phyloP scores from a whole-genome alignment of 345 rosid species.

The Brassica incana region DNA sequence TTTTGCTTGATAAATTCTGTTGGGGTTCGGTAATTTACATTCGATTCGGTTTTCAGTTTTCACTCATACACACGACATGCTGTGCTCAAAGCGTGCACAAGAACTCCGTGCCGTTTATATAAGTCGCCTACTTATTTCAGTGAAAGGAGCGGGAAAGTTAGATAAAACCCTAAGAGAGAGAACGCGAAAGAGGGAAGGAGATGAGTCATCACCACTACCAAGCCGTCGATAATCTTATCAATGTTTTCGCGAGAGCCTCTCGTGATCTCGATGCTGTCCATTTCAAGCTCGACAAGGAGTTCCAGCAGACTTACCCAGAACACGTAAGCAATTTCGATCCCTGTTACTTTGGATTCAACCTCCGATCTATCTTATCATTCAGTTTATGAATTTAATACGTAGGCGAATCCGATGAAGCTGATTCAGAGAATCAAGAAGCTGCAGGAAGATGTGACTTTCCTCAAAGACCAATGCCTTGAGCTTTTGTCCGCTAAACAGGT shows the following conservation, averaged over 20 bases:
- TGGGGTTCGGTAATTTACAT: neutral
- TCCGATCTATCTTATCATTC: neutral
- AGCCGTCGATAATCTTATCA: constrained; percentile 52
- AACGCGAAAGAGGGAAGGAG: neutral
- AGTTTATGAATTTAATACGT: neutral
- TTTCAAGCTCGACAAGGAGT: constrained; percentile 74
- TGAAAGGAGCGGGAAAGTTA: constrained; percentile 30
- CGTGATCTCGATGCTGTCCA: constrained; percentile 69
- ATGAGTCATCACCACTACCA: constrained; percentile 45
- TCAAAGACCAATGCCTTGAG: constrained; percentile 77
- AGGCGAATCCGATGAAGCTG: constrained; percentile 90
- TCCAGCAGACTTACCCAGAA: constrained; percentile 73
- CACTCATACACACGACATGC: neutral
- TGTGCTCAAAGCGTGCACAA: neutral
- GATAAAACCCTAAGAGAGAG: constrained; percentile 28
- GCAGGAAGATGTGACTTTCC: constrained; percentile 59
- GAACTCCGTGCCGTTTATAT: neutral
- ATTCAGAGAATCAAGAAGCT: constrained; percentile 72
- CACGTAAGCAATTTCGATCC: constrained; percentile 45
- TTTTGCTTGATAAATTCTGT: neutral
- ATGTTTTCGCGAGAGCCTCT: constrained; percentile 62
- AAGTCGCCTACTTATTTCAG: neutral
- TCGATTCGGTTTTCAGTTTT: too few species aligned
- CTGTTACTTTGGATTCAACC: neutral
- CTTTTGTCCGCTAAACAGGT: constrained; percentile 93